Conservation (phyloP, 805 yeast species). For the Blastobotrys robertii region DNA sequence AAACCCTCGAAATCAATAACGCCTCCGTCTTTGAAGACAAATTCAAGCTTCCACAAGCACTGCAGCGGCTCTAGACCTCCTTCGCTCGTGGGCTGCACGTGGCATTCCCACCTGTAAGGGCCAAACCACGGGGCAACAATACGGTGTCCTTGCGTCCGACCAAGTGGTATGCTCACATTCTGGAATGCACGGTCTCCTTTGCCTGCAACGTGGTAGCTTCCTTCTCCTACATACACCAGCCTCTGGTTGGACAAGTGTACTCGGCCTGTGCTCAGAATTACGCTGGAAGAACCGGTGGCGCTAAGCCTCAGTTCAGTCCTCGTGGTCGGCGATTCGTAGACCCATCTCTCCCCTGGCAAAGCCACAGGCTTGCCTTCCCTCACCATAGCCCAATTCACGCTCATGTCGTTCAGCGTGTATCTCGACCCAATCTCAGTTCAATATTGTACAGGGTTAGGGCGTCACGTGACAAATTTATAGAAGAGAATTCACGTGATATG, state of each 20-base stretch:
- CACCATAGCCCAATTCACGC: slow-evolving; percentile 16
- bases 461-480: no score
- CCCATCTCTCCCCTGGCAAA: slow-evolving; percentile 11
- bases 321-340: not conserved
- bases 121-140: slow-evolving; percentile 30
- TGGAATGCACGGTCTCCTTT: slow-evolving; percentile 24
- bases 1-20: slow-evolving; percentile 21
- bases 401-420: no score
- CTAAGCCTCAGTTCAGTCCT: not conserved
- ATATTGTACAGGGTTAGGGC: no score
- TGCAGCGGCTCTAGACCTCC: slow-evolving; percentile 19
- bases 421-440: no score
- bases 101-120: slow-evolving; percentile 25
- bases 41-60: slow-evolving; percentile 18
- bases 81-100: slow-evolving; percentile 14
- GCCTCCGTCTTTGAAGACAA: slow-evolving; percentile 25
- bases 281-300: not conserved
- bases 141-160: slow-evolving; percentile 12
- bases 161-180: slow-evolving; percentile 16
- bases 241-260: slow-evolving; percentile 15
- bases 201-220: slow-evolving; percentile 18
- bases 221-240: slow-evolving; percentile 8
- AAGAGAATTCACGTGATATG: slow-evolving; percentile 4
- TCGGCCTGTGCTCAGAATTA: slow-evolving; percentile 1
- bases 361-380: slow-evolving; percentile 11